Conservation (phyloP, 345 rosid genomes). For the Acer campestre region DNA sequence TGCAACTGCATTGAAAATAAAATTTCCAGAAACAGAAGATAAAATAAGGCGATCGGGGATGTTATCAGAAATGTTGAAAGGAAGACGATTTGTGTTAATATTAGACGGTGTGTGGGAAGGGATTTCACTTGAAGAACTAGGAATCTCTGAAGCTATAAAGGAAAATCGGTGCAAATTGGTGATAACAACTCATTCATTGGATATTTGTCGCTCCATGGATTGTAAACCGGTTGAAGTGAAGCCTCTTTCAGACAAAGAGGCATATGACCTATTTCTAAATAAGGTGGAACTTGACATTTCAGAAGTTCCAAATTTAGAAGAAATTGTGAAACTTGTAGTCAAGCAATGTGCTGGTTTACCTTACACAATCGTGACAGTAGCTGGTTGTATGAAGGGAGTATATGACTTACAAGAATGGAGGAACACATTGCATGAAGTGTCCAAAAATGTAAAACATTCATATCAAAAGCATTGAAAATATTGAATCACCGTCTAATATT, state of each 20-base stretch:
- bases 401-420: conserved; percentile 23
- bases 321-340: conserved; percentile 1
- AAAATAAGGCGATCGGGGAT: conserved; percentile 1
- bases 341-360: conserved; percentile 29
- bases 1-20: conserved; percentile 1
- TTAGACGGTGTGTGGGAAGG: conserved; percentile 7
- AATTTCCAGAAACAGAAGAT: conserved; percentile 5
- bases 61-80: background rate
- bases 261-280: conserved; percentile 9
- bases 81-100: background rate
- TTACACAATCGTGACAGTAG: conserved; percentile 12
- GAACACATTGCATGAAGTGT: conserved; percentile 10
- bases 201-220: conserved; percentile 1
- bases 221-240: conserved; percentile 7
- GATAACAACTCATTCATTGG: conserved; percentile 16
- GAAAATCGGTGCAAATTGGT: conserved; percentile 19
- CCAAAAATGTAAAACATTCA: too few species aligned
- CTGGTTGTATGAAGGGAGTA: conserved; percentile 23
- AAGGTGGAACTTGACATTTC: background rate
- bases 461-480: background rate
- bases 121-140: conserved; percentile 8
- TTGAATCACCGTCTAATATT: too few species aligned
- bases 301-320: background rate
- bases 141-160: background rate
- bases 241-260: conserved; percentile 20